Evolutionary conservation across 164 flowering plant genomes (phyloP).

Genomic region (Saururus chinensis): DNA sequence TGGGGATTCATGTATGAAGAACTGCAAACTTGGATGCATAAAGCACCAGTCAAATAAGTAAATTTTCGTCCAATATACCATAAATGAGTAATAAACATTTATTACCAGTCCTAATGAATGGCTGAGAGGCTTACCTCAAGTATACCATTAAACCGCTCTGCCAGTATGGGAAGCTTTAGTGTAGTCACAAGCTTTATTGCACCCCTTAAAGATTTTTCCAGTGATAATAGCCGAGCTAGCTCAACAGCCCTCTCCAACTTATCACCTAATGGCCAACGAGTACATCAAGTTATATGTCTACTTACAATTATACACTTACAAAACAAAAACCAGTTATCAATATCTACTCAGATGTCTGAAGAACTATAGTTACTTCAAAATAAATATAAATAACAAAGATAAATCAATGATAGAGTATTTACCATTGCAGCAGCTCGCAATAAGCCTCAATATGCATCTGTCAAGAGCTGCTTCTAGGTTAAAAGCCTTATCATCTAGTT

Average conservation of each 20-base stretch:
- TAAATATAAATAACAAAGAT: constrained; percentile 1
- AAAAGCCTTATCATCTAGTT: constrained; percentile 77
- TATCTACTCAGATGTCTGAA: too few relatives aligned
- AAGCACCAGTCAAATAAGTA: too few relatives aligned
- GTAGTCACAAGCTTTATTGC: constrained; percentile 89
- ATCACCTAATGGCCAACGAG: constrained; percentile 42
- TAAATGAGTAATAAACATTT: too few relatives aligned
- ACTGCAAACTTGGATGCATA: too few relatives aligned
- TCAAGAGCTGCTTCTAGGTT: constrained; percentile 13
- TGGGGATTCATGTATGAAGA: background rate
- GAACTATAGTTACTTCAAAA: background rate
- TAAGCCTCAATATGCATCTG: constrained; percentile 57
- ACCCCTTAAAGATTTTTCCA: constrained; percentile 78
- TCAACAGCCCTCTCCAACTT: constrained; percentile 88
- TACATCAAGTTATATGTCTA: too few relatives aligned
- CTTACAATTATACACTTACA: background rate
- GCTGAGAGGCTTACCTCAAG: constrained; percentile 47
- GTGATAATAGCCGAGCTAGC: constrained; percentile 67
- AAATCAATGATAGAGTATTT: constrained; percentile 8
- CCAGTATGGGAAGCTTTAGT: constrained; percentile 80
- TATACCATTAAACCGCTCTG: constrained; percentile 69
- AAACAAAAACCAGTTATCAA: background rate
- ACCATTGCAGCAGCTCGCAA: constrained; percentile 94
- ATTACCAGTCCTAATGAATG: background rate
- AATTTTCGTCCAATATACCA: too few relatives aligned